A percentile compares a stretch with the other conserved stretches of the same genome.
Evolutionary conservation across 768 basidiomycete species (phyloP).

Genomic region (Austroboletus festivus): DNA sequence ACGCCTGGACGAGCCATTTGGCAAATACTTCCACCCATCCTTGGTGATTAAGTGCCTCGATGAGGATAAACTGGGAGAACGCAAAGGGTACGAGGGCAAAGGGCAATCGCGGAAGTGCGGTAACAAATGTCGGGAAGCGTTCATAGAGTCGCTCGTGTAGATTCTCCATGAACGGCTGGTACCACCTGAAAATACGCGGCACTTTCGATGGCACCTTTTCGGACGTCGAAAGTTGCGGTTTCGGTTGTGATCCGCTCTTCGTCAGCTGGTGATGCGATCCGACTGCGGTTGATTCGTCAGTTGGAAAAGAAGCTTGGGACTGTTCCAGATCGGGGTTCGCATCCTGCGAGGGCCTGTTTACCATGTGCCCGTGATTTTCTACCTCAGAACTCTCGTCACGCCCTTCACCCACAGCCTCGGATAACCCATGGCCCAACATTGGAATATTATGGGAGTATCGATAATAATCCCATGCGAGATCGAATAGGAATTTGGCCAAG

Average conservation of each 20-base stretch:
- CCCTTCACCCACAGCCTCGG: not conserved
- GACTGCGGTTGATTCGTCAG: slow-evolving; percentile 4
- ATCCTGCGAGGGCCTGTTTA: not conserved
- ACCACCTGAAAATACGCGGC: not conserved
- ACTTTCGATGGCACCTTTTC: not conserved
- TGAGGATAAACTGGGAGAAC: slow-evolving; percentile 92
- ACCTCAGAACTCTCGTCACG: not conserved
- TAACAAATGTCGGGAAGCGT: slow-evolving; percentile 70
- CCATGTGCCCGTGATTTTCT: not conserved
- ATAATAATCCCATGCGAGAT: slow-evolving; percentile 59
- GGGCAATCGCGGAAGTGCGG: slow-evolving; percentile 66
- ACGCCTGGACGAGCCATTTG: slow-evolving; percentile 54
- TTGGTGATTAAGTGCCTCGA: slow-evolving; percentile 74
- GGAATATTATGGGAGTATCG: slow-evolving; percentile 31
- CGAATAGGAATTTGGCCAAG: slow-evolving; percentile 63
- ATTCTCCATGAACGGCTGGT: not conserved
- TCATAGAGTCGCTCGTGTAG: slow-evolving; percentile 12
- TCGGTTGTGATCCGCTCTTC: not conserved
- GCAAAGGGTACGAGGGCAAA: slow-evolving; percentile 86
- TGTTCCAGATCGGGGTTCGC: not conserved
- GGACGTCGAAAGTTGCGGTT: not conserved
- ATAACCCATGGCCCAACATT: slow-evolving; percentile 11
- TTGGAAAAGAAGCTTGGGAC: not conserved
- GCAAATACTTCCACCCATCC: slow-evolving; percentile 90
- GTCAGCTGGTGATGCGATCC: not conserved